phyloP scores from a whole-genome alignment of 768 basidiomycete species.

The Daedaleopsis nitida region DNA sequence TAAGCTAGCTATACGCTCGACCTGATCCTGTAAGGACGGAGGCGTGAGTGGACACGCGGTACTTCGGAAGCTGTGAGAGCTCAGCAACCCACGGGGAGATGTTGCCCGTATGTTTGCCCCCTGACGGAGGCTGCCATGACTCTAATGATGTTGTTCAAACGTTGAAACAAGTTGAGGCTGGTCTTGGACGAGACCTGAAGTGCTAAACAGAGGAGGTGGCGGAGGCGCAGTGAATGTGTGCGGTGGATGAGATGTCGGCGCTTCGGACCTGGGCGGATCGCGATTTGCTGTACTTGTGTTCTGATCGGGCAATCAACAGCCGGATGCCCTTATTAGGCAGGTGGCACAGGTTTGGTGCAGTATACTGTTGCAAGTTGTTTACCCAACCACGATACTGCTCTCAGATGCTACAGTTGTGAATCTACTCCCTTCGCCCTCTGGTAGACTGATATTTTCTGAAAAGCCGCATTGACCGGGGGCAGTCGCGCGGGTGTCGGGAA shows the following conservation, averaged over 20 bases:
- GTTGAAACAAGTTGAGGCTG: too few species aligned
- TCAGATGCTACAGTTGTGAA: neutral
- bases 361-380: too few species aligned
- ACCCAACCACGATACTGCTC: too few species aligned
- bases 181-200: too few species aligned
- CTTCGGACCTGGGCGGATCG: neutral
- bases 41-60: constrained; percentile 13
- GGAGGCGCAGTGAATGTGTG: neutral
- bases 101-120: constrained; percentile 49
- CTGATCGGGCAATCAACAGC: constrained; percentile 1
- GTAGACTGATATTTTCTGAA: too few species aligned
- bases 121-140: constrained; percentile 9
- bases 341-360: neutral
- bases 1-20: constrained; percentile 57
- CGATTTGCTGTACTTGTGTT: constrained; percentile 4
- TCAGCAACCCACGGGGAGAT: constrained; percentile 49
- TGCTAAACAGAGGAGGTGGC: neutral
- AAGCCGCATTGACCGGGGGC: too few species aligned
- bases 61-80: constrained; percentile 6
- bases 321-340: neutral
- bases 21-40: constrained; percentile 59
- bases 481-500: neutral
- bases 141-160: neutral
- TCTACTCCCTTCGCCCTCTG: too few species aligned
- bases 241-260: neutral